phyloP scores from a whole-genome alignment of 2,329 filamentous ascomycete species.

The Cladosporium velox region DNA sequence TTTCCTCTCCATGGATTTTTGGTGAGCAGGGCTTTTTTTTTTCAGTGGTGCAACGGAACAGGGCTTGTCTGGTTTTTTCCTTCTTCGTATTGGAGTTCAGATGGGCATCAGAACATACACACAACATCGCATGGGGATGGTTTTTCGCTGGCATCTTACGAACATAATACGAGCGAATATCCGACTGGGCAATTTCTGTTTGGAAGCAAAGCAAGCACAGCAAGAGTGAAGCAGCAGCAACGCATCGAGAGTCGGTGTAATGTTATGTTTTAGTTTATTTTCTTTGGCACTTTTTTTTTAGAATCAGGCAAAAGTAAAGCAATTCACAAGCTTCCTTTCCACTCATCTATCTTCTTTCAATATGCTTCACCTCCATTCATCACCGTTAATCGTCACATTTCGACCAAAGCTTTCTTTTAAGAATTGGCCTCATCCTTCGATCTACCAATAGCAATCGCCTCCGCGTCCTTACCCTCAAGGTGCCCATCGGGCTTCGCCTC shows the following conservation, averaged over 20 bases:
- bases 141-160: not conserved
- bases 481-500: conserved; percentile 50
- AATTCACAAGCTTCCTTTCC: not conserved
- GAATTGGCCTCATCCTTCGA: conserved; percentile 35
- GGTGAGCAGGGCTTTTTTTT: not conserved
- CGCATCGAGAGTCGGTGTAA: not conserved
- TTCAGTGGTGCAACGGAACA: not conserved
- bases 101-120: not conserved
- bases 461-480: conserved; percentile 46
- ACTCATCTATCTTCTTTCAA: not conserved
- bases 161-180: not conserved
- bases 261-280: not conserved
- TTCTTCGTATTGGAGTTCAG: not conserved
- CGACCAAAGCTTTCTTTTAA: no score
- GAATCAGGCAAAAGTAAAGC: no score
- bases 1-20: not conserved
- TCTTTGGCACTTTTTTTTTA: not conserved
- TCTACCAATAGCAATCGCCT: conserved; percentile 45
- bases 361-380: not conserved
- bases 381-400: conserved; percentile 14
- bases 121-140: not conserved
- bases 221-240: not conserved
- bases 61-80: not conserved
- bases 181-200: not conserved
- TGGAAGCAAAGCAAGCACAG: not conserved